These are phyloP conservation scores for Geosiphon pyriformis DNA, from an alignment of 192 early-diverging fungal genomes.

Conservation along the genomic window DNA sequence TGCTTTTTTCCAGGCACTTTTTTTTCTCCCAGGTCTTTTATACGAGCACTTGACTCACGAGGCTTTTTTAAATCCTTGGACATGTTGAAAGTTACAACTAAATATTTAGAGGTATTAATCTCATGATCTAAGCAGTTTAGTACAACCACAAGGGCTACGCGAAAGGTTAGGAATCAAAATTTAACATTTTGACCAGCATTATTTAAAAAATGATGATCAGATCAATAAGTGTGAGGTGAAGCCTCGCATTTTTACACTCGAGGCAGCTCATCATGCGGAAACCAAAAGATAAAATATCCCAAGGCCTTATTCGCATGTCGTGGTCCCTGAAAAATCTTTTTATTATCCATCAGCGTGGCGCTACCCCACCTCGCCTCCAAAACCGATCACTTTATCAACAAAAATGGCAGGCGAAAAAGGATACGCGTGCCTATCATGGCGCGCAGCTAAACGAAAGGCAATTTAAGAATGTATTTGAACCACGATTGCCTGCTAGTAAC, in stretches of 20 bases:
- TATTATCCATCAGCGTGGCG: constrained; percentile 62
- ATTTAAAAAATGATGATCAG: too few relatives aligned
- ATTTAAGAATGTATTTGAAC: constrained; percentile 68
- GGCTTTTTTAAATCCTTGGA: not conserved
- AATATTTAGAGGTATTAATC: not conserved
- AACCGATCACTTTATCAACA: constrained; percentile 83
- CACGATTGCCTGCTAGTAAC: constrained; percentile 66
- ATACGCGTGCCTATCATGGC: constrained; percentile 90
- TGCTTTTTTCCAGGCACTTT: too few relatives aligned
- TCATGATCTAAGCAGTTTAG: not conserved
- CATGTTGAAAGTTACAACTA: not conserved
- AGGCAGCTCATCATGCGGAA: constrained; percentile 9
- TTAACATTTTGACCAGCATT: too few relatives aligned
- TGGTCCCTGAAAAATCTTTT: constrained; percentile 94
- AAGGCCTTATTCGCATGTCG: constrained; percentile 78
- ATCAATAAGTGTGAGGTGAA: too few relatives aligned
- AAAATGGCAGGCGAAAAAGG: constrained; percentile 90
- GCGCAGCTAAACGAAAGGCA: constrained; percentile 84
- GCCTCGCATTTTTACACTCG: too few relatives aligned
- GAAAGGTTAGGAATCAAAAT: too few relatives aligned
- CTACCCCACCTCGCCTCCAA: constrained; percentile 41
- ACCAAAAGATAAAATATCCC: constrained; percentile 10
- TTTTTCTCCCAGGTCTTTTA: too few relatives aligned
- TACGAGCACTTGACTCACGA: too few relatives aligned
- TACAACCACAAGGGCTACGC: too few relatives aligned